Evolutionary conservation across 768 basidiomycete genomes (phyloP).

Genomic region (Phylloporus sp.): DNA sequence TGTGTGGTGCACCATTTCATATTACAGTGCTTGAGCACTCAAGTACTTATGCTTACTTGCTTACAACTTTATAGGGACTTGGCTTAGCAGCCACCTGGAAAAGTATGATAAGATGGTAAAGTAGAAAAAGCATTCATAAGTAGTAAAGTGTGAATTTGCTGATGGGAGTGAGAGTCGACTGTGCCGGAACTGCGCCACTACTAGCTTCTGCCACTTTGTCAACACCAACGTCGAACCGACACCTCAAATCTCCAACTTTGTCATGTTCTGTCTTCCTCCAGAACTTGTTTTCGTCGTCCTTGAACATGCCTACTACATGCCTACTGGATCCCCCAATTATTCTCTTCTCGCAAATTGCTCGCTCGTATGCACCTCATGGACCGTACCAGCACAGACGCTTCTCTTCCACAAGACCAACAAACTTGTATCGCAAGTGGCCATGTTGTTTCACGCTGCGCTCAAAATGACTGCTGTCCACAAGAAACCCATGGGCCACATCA

Average conservation of each 20-base stretch:
- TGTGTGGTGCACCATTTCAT: too few species aligned
- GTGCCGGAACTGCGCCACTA: too few species aligned
- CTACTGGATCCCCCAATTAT: conserved; percentile 16
- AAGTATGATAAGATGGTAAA: too few species aligned
- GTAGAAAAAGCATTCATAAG: too few species aligned
- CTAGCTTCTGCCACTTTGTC: too few species aligned
- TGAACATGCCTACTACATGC: conserved; percentile 24
- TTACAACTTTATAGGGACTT: too few species aligned
- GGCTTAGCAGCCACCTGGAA: too few species aligned
- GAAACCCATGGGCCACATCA: conserved; percentile 12
- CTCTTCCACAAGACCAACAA: conserved; percentile 23
- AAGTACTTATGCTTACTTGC: too few species aligned
- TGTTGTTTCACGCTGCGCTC: conserved; percentile 17
- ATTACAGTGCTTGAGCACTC: too few species aligned
- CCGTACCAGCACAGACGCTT: conserved; percentile 25
- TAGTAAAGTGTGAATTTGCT: too few species aligned
- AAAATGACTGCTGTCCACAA: conserved; percentile 12
- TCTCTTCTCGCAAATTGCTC: conserved; percentile 19
- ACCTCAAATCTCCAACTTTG: background rate
- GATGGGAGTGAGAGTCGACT: too few species aligned
- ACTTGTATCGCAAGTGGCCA: background rate
- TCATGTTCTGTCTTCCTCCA: conserved; percentile 18
- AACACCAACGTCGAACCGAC: background rate
- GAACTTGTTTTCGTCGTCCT: conserved; percentile 23
- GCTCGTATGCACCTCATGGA: conserved; percentile 27